Conservation (phyloP, 2,329 filamentous ascomycete species). For the Ascochyta fabae region DNA sequence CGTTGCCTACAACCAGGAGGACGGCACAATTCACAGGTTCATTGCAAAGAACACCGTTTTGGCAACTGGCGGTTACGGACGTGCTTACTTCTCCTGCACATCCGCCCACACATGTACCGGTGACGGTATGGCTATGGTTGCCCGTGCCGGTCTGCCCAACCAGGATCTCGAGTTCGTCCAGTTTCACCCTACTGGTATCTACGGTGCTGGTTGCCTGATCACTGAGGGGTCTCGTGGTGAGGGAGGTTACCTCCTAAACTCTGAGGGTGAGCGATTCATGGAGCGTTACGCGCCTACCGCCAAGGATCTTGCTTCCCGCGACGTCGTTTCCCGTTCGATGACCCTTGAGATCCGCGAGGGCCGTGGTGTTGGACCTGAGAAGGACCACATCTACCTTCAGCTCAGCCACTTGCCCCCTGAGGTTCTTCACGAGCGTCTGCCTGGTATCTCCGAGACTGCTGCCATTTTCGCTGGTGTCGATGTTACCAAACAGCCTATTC, state of each 20-base stretch:
- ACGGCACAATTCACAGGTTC: slow-evolving; percentile 97
- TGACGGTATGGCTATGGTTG: slow-evolving; percentile 99
- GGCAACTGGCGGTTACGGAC: slow-evolving; percentile 95
- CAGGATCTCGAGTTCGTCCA: slow-evolving; percentile 99
- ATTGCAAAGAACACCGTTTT: slow-evolving; percentile 95
- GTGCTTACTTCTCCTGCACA: slow-evolving; percentile 97
- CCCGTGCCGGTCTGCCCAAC: slow-evolving; percentile 95
- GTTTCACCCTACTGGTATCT: slow-evolving; percentile 99
- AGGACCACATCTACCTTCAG: slow-evolving; percentile 98
- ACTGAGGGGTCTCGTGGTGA: slow-evolving; percentile 98
- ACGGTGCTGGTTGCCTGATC: slow-evolving; percentile 93
- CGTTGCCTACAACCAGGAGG: slow-evolving; percentile 97
- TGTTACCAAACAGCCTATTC: slow-evolving; percentile 95
- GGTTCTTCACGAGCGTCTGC: slow-evolving; percentile 92
- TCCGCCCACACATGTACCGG: slow-evolving; percentile 98
- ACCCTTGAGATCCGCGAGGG: slow-evolving; percentile 98
- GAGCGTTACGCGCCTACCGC: slow-evolving; percentile 97
- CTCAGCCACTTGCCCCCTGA: slow-evolving; percentile 93
- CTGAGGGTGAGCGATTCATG: slow-evolving; percentile 99
- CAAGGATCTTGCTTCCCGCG: slow-evolving; percentile 95
- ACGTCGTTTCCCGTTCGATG: slow-evolving; percentile 97
- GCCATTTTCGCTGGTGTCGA: slow-evolving; percentile 98
- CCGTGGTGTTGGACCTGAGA: slow-evolving; percentile 93
- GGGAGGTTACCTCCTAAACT: slow-evolving; percentile 97
- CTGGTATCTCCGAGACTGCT: slow-evolving; percentile 97